phyloP scores from a whole-genome alignment of 371 early-diverging fungal species.

The Lichtheimia hyalospora region DNA sequence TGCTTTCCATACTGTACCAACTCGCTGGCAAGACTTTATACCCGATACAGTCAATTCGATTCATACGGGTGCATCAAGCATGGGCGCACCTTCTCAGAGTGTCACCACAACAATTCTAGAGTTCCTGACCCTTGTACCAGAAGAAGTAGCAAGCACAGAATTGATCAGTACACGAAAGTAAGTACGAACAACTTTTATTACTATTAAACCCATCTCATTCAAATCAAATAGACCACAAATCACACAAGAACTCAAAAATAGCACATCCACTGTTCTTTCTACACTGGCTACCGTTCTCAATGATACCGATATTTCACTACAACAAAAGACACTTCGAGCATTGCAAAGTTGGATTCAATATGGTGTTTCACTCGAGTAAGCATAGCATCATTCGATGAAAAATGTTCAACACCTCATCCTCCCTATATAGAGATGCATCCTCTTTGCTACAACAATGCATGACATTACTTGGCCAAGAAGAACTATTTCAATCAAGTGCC shows the following conservation, averaged over 20 bases:
- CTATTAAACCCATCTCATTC: neutral
- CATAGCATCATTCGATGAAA: neutral
- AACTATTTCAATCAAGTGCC: constrained; percentile 48
- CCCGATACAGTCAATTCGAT: constrained; percentile 49
- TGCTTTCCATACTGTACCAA: constrained; percentile 64
- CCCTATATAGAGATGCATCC: constrained; percentile 29
- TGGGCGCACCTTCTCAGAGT: constrained; percentile 25
- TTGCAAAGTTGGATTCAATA: constrained; percentile 69
- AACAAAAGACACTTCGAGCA: constrained; percentile 52
- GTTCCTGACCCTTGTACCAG: constrained; percentile 75
- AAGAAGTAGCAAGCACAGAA: constrained; percentile 68
- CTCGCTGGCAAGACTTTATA: constrained; percentile 65
- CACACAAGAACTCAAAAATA: constrained; percentile 47
- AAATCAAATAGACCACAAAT: constrained; percentile 10
- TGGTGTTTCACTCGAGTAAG: constrained; percentile 58
- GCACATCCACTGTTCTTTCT: constrained; percentile 47
- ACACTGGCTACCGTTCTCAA: constrained; percentile 25
- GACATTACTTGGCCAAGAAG: constrained; percentile 38
- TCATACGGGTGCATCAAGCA: constrained; percentile 33
- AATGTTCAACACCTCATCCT: neutral
- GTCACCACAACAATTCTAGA: constrained; percentile 62
- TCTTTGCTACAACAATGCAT: constrained; percentile 45
- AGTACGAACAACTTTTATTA: neutral
- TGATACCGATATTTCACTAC: neutral
- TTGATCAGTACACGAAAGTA: constrained; percentile 54